Percentiles rank a stretch among this genome's conserved stretches.
These are phyloP conservation scores for Elongisporangium anandrum DNA, from an alignment of 352 stramenopile species.

Conservation along the genomic window DNA sequence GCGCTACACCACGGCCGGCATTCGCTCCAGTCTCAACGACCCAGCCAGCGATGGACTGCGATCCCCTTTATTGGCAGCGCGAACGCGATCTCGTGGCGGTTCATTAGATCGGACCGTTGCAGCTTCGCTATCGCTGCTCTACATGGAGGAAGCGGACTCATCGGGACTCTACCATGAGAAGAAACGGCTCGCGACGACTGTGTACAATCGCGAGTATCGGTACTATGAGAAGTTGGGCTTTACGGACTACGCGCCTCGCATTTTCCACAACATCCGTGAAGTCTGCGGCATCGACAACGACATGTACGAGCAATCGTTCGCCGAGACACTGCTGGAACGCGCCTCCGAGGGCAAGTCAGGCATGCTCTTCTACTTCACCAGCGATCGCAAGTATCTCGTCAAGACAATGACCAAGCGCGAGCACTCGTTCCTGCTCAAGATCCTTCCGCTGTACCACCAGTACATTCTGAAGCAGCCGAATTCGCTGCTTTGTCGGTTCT, in stretches of 20 bases:
- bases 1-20: constrained; percentile 81
- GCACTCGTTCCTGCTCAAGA: constrained; percentile 77
- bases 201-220: constrained; percentile 79
- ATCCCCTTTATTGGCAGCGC: constrained; percentile 30
- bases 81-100: constrained; percentile 23
- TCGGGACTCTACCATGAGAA: constrained; percentile 75
- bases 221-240: constrained; percentile 87
- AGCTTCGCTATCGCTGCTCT: constrained; percentile 42
- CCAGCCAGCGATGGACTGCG: constrained; percentile 36
- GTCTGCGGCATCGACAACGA: constrained; percentile 73
- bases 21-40: constrained; percentile 74
- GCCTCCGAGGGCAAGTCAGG: constrained; percentile 83
- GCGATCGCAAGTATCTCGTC: constrained; percentile 79
- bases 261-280: constrained; percentile 82
- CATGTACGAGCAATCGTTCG: constrained; percentile 82
- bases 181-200: constrained; percentile 72
- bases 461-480: constrained; percentile 82
- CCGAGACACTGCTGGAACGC: constrained; percentile 75
- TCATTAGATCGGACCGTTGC: constrained; percentile 41
- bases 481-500: constrained; percentile 74
- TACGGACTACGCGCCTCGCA: constrained; percentile 79
- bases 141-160: constrained; percentile 58
- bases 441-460: constrained; percentile 81
- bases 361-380: constrained; percentile 89
- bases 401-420: constrained; percentile 90